Conservation (phyloP, 208 protist species). For the Trypanosoma avium region DNA sequence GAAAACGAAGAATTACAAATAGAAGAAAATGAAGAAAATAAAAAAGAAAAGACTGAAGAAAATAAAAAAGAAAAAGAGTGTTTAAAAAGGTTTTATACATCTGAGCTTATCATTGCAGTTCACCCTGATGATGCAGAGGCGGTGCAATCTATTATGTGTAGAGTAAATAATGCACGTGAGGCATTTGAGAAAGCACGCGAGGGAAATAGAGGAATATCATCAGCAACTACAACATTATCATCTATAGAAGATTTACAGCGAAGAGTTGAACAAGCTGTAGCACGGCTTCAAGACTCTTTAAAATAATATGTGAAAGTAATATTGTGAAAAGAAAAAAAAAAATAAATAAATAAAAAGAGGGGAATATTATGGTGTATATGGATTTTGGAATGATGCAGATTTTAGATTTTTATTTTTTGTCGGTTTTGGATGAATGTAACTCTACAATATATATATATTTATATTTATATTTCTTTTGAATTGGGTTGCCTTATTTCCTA, state of each 20-base stretch:
- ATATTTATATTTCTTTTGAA: too few species aligned
- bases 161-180: background rate
- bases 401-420: too few species aligned
- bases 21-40: background rate
- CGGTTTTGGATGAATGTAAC: too few species aligned
- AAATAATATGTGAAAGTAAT: background rate
- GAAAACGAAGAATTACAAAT: too few species aligned
- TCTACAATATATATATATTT: too few species aligned
- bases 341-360: background rate
- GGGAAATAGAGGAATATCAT: too few species aligned
- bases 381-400: background rate
- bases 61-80: background rate
- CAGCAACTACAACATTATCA: too few species aligned
- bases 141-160: background rate
- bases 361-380: background rate
- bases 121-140: conserved; percentile 17
- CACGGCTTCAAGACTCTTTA: background rate
- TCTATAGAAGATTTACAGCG: background rate
- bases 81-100: background rate
- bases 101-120: conserved; percentile 7
- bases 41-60: background rate
- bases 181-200: background rate
- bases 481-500: too few species aligned
- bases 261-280: background rate
- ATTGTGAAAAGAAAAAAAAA: conserved; percentile 1